Conservation (phyloP, 176 grass and related monocot genomes). For the Alloteropsis semialata region DNA sequence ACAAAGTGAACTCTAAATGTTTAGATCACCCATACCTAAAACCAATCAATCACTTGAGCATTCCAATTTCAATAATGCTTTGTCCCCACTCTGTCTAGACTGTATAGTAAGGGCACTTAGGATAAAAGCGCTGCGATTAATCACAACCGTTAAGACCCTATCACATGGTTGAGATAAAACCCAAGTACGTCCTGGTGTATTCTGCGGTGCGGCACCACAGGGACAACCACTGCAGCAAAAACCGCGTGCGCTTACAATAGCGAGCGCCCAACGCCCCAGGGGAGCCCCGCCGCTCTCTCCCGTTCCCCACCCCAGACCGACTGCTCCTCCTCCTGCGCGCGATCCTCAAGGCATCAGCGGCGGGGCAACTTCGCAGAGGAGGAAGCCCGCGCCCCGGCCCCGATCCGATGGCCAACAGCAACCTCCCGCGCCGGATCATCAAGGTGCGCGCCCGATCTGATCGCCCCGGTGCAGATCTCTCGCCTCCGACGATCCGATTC, state of each 20-base stretch:
- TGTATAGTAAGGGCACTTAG: neutral
- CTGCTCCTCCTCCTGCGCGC: constrained; percentile 16
- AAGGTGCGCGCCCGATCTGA: constrained; percentile 58
- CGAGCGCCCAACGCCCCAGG: constrained; percentile 4
- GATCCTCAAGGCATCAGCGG: constrained; percentile 15
- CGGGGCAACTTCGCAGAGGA: constrained; percentile 18
- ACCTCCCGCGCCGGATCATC: constrained; percentile 96
- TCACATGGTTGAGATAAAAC: neutral
- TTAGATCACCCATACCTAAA: no score
- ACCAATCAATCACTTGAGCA: no score
- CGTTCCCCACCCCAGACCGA: constrained; percentile 20
- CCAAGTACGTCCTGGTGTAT: neutral
- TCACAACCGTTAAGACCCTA: neutral
- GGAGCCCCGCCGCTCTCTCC: neutral
- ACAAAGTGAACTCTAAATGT: no score
- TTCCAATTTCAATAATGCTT: no score
- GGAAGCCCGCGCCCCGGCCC: constrained; percentile 33
- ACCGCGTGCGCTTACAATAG: constrained; percentile 16
- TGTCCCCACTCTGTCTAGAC: neutral
- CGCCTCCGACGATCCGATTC: neutral
- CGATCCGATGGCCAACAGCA: constrained; percentile 88
- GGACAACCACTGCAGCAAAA: neutral
- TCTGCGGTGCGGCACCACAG: neutral
- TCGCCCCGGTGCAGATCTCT: constrained; percentile 27
- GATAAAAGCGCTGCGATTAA: neutral